Evolutionary conservation across 179 eudicot species (phyloP), one percentile per base, ranked within the genome.

Genomic region (Camellia oleifera): DNA sequence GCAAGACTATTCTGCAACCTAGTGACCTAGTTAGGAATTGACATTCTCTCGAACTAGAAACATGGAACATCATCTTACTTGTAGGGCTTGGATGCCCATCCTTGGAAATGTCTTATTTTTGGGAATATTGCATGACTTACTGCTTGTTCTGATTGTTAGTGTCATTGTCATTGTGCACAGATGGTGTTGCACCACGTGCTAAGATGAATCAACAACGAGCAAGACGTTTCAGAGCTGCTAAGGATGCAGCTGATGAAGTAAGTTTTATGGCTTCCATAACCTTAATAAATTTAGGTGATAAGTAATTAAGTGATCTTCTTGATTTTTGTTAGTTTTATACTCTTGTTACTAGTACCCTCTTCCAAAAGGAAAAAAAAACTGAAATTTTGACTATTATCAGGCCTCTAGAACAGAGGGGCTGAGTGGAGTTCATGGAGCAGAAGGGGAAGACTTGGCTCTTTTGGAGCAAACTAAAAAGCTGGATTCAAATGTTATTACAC

Each of bases 171-270:
- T 46, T 69, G 46, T 64, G 76, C 65, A 58, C 53, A 91, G 94
- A 91, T 85, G 94, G 94, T 66, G 94, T 91, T 82, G 94, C 94
- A 74, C 94, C 94, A 20, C 86, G 94, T 75, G 94, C 94, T 60
- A 91, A 91, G 91, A 91, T 91, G 94, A 91, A 91, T 79, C 94
- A 91, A 80, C 94, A 91, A 75, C 87, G 94, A 42, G 77, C 92
- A 42, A 88, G 94, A 79, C 94, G 94, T 20, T 91, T 91, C 67
- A 85, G 89, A 80, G 90, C 92, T 56, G 91, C 94, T 48, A 91
- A 89, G 78, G 91, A 91, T 79, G 89, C 91, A 64, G 85, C 86
- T 48, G 91, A 85, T 77, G 85, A 88, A 50, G 94, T 91, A 82
- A 80, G 92, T 85, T 77, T 53, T 57, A 15, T 62, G 77, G 71